Conservation (phyloP, 2,329 filamentous ascomycete genomes). For the Mollisiaceae sp. region DNA sequence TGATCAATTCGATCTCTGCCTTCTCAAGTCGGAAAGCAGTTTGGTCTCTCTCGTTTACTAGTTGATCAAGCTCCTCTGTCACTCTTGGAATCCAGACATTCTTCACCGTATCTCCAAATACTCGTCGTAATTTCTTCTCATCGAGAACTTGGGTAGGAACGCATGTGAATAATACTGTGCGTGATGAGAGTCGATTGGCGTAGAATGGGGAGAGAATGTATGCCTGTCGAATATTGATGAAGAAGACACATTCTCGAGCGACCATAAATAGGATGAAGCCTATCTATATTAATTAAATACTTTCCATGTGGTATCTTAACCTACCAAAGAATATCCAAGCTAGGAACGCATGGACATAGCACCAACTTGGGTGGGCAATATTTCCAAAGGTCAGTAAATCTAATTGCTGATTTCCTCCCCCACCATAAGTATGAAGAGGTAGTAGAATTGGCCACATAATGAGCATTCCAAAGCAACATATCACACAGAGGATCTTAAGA, state of each 20-base stretch:
- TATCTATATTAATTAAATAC: conserved; percentile 24
- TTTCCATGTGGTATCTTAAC: neutral
- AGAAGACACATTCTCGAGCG: conserved; percentile 69
- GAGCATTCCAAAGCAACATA: conserved; percentile 64
- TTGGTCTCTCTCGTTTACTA: conserved; percentile 63
- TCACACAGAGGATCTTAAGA: conserved; percentile 63
- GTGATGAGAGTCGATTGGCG: conserved; percentile 67
- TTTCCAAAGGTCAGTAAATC: conserved; percentile 67
- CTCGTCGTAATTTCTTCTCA: conserved; percentile 59
- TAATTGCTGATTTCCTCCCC: conserved; percentile 57
- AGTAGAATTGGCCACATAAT: conserved; percentile 70
- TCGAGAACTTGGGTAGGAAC: conserved; percentile 66
- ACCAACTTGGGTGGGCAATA: conserved; percentile 54
- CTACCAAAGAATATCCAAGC: conserved; percentile 66
- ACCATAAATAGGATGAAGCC: conserved; percentile 69
- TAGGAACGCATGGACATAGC: conserved; percentile 65
- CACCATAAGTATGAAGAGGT: conserved; percentile 67
- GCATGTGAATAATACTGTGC: conserved; percentile 70
- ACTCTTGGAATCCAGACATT: conserved; percentile 68
- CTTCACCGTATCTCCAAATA: conserved; percentile 67
- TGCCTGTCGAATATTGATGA: conserved; percentile 71
- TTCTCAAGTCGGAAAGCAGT: conserved; percentile 65
- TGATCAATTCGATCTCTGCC: conserved; percentile 68
- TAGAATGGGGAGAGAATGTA: conserved; percentile 71
- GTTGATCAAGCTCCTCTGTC: conserved; percentile 61